phyloP scores from a whole-genome alignment of 2,329 filamentous ascomycete species.

The Colletotrichum lentis region DNA sequence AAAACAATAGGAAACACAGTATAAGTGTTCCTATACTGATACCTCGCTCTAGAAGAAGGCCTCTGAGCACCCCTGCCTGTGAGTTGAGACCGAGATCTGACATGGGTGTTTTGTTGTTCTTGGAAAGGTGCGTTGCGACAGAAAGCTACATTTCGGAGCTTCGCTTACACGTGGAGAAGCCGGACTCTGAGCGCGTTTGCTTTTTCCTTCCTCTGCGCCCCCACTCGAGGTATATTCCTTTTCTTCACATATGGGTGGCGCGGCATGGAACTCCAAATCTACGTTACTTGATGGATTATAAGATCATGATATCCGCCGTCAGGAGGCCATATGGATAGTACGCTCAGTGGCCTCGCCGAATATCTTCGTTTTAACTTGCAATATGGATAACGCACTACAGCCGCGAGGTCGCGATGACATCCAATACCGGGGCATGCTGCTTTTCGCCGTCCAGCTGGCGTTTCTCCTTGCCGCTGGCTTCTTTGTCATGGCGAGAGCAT shows the following conservation, averaged over 20 bases:
- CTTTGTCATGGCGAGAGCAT: slow-evolving; percentile 53
- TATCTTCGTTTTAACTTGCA: neutral
- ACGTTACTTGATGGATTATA: slow-evolving; percentile 9
- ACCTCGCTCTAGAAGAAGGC: neutral
- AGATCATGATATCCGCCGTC: neutral
- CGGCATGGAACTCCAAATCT: neutral
- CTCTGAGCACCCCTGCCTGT: neutral
- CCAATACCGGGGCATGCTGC: slow-evolving; percentile 31
- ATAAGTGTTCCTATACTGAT: neutral
- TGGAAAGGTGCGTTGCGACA: neutral
- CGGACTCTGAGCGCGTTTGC: neutral
- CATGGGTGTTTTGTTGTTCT: neutral
- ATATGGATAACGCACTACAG: slow-evolving; percentile 21
- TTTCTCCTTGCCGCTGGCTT: slow-evolving; percentile 50
- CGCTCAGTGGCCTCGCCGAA: neutral
- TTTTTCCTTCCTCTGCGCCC: slow-evolving; percentile 3
- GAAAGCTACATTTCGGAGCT: neutral
- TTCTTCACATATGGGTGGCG: slow-evolving; percentile 6
- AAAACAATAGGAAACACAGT: too few relatives aligned
- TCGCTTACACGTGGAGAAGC: slow-evolving; percentile 1
- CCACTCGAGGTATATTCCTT: neutral
- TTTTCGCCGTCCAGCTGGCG: slow-evolving; percentile 40
- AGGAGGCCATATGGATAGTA: neutral
- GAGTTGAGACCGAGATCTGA: neutral
- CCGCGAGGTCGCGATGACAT: slow-evolving; percentile 4